phyloP scores from a whole-genome alignment of 2,329 filamentous ascomycete species.

The Verticillium longisporum region DNA sequence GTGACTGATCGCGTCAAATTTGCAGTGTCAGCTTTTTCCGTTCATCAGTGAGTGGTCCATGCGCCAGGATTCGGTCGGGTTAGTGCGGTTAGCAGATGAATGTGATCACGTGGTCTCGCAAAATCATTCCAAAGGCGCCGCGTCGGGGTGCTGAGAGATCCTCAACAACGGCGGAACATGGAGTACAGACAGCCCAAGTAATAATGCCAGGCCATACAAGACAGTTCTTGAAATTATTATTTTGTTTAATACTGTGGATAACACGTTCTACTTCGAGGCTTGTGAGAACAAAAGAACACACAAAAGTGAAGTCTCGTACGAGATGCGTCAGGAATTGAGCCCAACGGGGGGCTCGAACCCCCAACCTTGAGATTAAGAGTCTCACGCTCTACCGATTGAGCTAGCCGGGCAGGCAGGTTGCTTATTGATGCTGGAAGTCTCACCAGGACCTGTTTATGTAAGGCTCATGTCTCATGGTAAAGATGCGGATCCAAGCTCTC shows the following conservation, averaged over 20 bases:
- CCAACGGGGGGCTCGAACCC: conserved; percentile 37
- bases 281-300: not conserved
- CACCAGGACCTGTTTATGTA: conserved; percentile 25
- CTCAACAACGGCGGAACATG: too few relatives aligned
- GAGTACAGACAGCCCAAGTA: too few relatives aligned
- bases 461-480: too few relatives aligned
- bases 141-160: too few relatives aligned
- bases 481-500: too few relatives aligned
- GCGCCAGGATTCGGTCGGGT: not conserved
- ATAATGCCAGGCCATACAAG: too few relatives aligned
- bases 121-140: too few relatives aligned
- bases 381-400: conserved; percentile 70
- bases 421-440: conserved; percentile 56
- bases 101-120: not conserved
- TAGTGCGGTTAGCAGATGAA: not conserved
- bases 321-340: conserved; percentile 2
- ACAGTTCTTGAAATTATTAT: too few relatives aligned
- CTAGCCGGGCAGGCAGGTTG: conserved; percentile 42
- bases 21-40: not conserved
- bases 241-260: too few relatives aligned
- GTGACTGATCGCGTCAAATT: not conserved
- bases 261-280: too few relatives aligned
- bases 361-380: conserved; percentile 59
- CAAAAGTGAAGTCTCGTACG: not conserved
- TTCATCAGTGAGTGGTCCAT: not conserved